A percentile compares a stretch with the other conserved stretches of the same genome.
Conservation (phyloP, 805 yeast genomes). For the Ogataea allantospora region DNA sequence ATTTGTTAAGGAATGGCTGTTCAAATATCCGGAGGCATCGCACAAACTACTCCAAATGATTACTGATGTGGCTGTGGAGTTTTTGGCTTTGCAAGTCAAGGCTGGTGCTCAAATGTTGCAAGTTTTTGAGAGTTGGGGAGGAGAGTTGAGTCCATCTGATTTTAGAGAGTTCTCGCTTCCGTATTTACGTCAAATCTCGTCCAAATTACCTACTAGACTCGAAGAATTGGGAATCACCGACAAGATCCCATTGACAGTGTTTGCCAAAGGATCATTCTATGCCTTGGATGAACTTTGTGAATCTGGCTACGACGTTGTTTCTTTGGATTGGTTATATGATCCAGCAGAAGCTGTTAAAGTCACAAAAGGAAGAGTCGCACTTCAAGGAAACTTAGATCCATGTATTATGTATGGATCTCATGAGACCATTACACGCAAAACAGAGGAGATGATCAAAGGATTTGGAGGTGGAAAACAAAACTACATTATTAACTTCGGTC, state of each 20-base stretch:
- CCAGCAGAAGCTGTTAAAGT: slow-evolving; percentile 82
- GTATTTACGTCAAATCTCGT: slow-evolving; percentile 73
- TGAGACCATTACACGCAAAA: slow-evolving; percentile 76
- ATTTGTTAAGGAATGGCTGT: slow-evolving; percentile 90
- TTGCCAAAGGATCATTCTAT: slow-evolving; percentile 97
- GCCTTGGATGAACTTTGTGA: slow-evolving; percentile 83
- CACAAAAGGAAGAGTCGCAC: slow-evolving; percentile 69
- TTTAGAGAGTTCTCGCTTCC: slow-evolving; percentile 89
- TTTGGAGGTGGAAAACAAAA: slow-evolving; percentile 93
- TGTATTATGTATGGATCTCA: slow-evolving; percentile 90
- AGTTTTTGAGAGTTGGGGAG: slow-evolving; percentile 97
- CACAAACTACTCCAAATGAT: slow-evolving; percentile 70
- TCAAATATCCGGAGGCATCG: slow-evolving; percentile 69
- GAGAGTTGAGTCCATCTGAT: slow-evolving; percentile 89
- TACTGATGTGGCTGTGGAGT: slow-evolving; percentile 88
- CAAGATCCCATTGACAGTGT: slow-evolving; percentile 79
- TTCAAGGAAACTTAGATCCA: slow-evolving; percentile 96
- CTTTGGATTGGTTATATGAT: slow-evolving; percentile 87
- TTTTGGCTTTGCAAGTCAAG: slow-evolving; percentile 87
- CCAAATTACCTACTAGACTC: slow-evolving; percentile 65
- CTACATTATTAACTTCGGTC: slow-evolving; percentile 94
- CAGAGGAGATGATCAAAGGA: slow-evolving; percentile 81
- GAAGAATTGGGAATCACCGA: slow-evolving; percentile 68
- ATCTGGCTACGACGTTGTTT: slow-evolving; percentile 81
- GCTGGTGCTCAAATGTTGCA: slow-evolving; percentile 99